phyloP scores from a whole-genome alignment of 1,139 yeast genomes.

The Protomyces lactucae-debilis region DNA sequence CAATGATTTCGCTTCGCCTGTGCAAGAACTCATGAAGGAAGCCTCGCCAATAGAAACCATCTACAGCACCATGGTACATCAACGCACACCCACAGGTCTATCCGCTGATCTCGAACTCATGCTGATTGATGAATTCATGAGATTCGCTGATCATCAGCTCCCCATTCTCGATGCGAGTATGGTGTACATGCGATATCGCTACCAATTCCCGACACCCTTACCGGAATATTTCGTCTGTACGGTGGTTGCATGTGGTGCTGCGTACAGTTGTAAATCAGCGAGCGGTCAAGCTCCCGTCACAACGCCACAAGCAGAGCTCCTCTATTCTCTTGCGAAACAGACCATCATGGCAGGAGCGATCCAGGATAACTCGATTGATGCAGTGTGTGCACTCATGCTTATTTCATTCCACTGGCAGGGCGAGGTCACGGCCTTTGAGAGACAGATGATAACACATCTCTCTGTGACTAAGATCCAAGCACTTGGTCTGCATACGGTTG shows the following conservation, averaged over 20 bases:
- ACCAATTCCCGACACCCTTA: slow-evolving; percentile 3
- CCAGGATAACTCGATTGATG: slow-evolving; percentile 3
- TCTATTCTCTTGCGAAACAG: slow-evolving; percentile 14
- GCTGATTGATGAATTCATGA: slow-evolving; percentile 7
- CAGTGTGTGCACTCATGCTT: slow-evolving; percentile 2
- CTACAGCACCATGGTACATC: not conserved
- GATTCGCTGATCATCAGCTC: slow-evolving; percentile 2
- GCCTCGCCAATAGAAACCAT: not conserved
- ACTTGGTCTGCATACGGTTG: slow-evolving; percentile 2
- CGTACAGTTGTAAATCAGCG: slow-evolving; percentile 1
- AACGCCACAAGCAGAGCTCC: not conserved
- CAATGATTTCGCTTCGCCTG: not conserved
- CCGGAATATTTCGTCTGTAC: slow-evolving; percentile 8
- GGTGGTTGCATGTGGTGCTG: slow-evolving; percentile 18
- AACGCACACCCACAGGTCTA: slow-evolving; percentile 13
- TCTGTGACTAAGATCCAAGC: slow-evolving; percentile 5
- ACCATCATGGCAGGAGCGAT: slow-evolving; percentile 6
- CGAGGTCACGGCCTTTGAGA: slow-evolving; percentile 6
- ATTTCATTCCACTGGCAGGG: slow-evolving; percentile 17
- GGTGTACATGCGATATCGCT: slow-evolving; percentile 12
- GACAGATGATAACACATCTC: not conserved
- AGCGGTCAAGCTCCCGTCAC: slow-evolving; percentile 6
- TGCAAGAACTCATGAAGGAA: not conserved
- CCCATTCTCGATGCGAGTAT: slow-evolving; percentile 15
- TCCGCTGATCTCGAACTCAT: slow-evolving; percentile 4